Percentiles rank a stretch among this genome's conserved stretches.
Evolutionary conservation across 2,329 filamentous ascomycete genomes (phyloP).

Genomic region (Exophiala sp.): DNA sequence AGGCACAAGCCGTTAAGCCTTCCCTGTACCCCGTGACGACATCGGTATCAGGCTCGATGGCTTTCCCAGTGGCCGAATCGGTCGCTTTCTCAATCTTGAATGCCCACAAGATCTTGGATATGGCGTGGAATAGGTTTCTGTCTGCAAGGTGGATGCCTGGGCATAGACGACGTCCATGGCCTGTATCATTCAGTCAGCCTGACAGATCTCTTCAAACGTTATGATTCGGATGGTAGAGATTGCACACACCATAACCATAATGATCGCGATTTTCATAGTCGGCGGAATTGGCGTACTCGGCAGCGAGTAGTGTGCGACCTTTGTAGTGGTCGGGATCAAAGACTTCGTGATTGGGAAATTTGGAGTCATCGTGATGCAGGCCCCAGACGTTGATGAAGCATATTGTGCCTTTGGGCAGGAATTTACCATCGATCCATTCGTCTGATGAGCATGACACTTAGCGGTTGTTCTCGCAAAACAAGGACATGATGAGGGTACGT

Average conservation of each 20-base stretch:
- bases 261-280: slow-evolving; percentile 38
- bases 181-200: slow-evolving; percentile 43
- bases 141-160: slow-evolving; percentile 50
- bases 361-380: slow-evolving; percentile 34
- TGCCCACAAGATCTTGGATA: slow-evolving; percentile 52
- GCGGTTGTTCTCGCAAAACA: too few species aligned
- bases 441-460: slow-evolving; percentile 27
- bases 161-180: slow-evolving; percentile 46
- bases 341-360: slow-evolving; percentile 29
- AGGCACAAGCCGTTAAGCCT: slow-evolving; percentile 7
- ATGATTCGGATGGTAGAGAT: too few species aligned
- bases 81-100: slow-evolving; percentile 24
- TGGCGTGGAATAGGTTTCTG: slow-evolving; percentile 46
- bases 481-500: too few species aligned
- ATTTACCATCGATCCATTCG: slow-evolving; percentile 41
- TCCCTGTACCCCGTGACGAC: slow-evolving; percentile 12
- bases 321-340: slow-evolving; percentile 36
- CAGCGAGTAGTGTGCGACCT: slow-evolving; percentile 29
- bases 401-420: slow-evolving; percentile 46
- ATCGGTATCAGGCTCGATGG: slow-evolving; percentile 18
- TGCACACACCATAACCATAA: slow-evolving; percentile 24
- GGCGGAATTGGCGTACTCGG: slow-evolving; percentile 35
- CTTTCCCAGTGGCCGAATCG: slow-evolving; percentile 6
- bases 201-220: too few species aligned
- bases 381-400: slow-evolving; percentile 43